Conservation (phyloP, 164 flowering plant genomes). For the Vitis vinifera region DNA sequence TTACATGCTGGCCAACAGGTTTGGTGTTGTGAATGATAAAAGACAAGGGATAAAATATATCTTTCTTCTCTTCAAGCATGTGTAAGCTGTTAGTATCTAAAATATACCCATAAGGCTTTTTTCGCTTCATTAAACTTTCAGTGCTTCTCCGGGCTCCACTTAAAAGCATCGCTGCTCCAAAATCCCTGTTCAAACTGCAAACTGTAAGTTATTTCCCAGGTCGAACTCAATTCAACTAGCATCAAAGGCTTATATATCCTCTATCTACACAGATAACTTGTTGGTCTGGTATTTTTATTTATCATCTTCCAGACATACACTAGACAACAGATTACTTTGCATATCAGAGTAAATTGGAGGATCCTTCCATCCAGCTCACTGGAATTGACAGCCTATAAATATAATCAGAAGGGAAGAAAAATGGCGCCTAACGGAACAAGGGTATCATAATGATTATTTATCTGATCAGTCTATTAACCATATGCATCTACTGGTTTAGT, state of each 20-base stretch:
- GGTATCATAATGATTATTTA: too few species aligned
- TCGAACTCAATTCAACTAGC: background rate
- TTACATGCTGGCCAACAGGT: conserved; percentile 98
- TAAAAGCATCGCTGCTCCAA: conserved; percentile 27
- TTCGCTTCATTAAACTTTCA: conserved; percentile 40
- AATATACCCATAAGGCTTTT: conserved; percentile 51
- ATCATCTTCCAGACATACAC: too few species aligned
- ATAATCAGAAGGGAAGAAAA: too few species aligned
- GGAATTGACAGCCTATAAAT: too few species aligned
- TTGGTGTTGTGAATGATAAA: conserved; percentile 80
- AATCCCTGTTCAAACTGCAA: conserved; percentile 34
- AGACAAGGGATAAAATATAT: conserved; percentile 64
- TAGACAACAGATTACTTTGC: too few species aligned
- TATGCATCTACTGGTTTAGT: too few species aligned
- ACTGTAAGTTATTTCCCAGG: background rate
- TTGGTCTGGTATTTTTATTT: too few species aligned
- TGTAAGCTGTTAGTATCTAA: conserved; percentile 59
- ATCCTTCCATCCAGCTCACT: too few species aligned
- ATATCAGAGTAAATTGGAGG: too few species aligned
- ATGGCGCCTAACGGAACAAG: too few species aligned
- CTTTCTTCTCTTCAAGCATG: conserved; percentile 70
- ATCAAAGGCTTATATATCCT: background rate
- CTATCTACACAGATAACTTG: too few species aligned
- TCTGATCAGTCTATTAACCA: too few species aligned
- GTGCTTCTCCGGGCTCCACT: conserved; percentile 14